A percentile compares a stretch with the other conserved stretches of the same genome.
These are phyloP conservation scores for Macrocystidia cucumis DNA, from an alignment of 1,284 basidiomycete species.

Conservation along the genomic window DNA sequence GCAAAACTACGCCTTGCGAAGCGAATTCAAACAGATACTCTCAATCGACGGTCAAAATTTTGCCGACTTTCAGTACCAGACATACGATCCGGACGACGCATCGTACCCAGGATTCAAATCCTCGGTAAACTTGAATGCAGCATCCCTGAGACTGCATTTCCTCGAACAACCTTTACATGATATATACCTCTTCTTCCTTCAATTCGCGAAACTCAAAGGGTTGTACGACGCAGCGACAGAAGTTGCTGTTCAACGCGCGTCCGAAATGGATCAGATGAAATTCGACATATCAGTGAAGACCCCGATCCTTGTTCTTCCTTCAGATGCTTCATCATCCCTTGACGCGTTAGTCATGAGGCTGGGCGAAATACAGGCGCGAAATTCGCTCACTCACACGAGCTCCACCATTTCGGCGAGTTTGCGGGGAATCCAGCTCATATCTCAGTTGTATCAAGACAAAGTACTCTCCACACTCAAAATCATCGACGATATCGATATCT, in stretches of 20 bases:
- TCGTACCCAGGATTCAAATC: constrained; percentile 84
- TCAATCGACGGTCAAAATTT: constrained; percentile 96
- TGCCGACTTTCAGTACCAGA: constrained; percentile 94
- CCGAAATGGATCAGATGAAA: constrained; percentile 86
- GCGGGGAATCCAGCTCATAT: constrained; percentile 80
- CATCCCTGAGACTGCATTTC: constrained; percentile 88
- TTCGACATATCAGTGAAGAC: constrained; percentile 90
- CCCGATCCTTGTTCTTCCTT: constrained; percentile 89
- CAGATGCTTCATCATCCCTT: constrained; percentile 51
- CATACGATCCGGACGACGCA: constrained; percentile 70
- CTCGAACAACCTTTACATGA: constrained; percentile 84
- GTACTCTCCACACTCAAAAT: constrained; percentile 65
- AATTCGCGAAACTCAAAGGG: constrained; percentile 88
- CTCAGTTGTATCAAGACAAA: constrained; percentile 49
- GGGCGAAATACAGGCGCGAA: constrained; percentile 85
- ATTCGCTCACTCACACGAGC: constrained; percentile 59
- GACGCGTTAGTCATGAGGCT: constrained; percentile 81
- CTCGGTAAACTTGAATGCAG: constrained; percentile 79
- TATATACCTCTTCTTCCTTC: constrained; percentile 79
- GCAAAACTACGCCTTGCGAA: constrained; percentile 38
- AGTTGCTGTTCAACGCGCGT: constrained; percentile 87
- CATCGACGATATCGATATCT: constrained; percentile 87
- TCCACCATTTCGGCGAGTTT: constrained; percentile 76
- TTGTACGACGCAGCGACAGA: constrained; percentile 94
- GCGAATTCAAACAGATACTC: constrained; percentile 82